Evolutionary conservation across 139 green algal species (phyloP).

Genomic region (Chlamydomonas incerta): DNA sequence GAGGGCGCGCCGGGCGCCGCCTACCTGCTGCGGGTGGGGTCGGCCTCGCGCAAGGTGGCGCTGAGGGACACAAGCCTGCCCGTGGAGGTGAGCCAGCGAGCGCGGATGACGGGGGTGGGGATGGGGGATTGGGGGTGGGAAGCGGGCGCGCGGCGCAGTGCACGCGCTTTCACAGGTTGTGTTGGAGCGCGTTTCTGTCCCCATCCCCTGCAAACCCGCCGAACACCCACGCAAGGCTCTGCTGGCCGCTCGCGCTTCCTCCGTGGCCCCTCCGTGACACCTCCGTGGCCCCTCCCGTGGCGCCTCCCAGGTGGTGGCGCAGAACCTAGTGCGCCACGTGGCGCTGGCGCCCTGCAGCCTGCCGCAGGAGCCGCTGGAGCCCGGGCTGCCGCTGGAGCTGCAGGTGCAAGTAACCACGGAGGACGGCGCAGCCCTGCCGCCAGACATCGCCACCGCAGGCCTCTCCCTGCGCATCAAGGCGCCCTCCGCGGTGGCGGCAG

Average conservation of each 20-base stretch:
- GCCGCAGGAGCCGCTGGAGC: conserved; percentile 39
- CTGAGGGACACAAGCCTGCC: conserved; percentile 35
- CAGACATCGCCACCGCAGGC: conserved; percentile 34
- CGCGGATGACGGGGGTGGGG: too few species aligned
- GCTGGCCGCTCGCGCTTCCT: neutral
- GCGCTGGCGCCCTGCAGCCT: conserved; percentile 36
- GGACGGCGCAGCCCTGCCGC: conserved; percentile 55
- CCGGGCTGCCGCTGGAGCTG: conserved; percentile 37
- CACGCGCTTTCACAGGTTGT: too few species aligned
- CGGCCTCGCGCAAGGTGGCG: conserved; percentile 62
- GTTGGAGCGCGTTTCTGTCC: too few species aligned
- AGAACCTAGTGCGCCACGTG: conserved; percentile 44
- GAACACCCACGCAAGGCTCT: too few species aligned
- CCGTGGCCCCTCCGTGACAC: neutral
- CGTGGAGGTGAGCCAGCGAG: neutral
- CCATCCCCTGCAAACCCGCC: too few species aligned
- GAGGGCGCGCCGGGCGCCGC: conserved; percentile 57
- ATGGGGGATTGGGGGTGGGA: too few species aligned
- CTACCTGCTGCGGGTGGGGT: conserved; percentile 61
- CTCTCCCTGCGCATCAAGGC: conserved; percentile 53
- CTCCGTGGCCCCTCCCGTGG: neutral
- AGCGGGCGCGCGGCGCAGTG: too few species aligned
- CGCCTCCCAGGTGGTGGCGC: conserved; percentile 5
- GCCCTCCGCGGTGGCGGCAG: conserved; percentile 23
- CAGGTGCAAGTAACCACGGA: conserved; percentile 56